Base-by-base conservation (phyloP, 108 stramenopile species). In the Asterionellopsis glacialis region DNA sequence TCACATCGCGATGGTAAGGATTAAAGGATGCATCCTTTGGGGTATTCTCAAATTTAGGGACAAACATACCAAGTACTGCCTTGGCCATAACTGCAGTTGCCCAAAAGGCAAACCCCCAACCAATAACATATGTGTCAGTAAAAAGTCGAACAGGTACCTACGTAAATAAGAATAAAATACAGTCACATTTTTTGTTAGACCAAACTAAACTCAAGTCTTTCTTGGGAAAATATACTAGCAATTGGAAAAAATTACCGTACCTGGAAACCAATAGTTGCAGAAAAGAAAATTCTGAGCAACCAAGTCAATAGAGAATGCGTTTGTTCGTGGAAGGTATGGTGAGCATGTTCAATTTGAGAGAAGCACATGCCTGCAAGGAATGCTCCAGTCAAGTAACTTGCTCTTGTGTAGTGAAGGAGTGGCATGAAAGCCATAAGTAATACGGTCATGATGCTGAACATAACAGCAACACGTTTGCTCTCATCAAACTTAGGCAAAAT, bases 281-380 rank as follows among this genome's bases (percentile, higher is more conserved):
- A 65, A 51, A 83, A 83, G 69, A 83, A 83, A 11, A 83, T 67
- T 39, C 77, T 62, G 0, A 83, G 45, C 28, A 83, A 43, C 83
- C 79, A 84, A 0, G 63, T 58, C 55, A 77, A 53, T 14, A 77
- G 22, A 11, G 69, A 50, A 24, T 70, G 65, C 0, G 57, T 58
- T 27, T 80, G 59, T 39, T 73, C 51, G 18, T 64, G 70, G 47
- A 79, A 84, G 12, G 57, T 25, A 18, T 68, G 50, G 56, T 80
- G 83, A 58, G 72, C 70, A 15, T 28, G 33, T 22, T 77, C 59
- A 11, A 73, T 61, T 45, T 70, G 73, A 56, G 67, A 77, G 55
- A 83, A 82, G n/a, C 71, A 61, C n/a, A 80, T 44, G 7, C 87
- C 87, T 1, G 81, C 75, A 24, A 85, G 52, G 51, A 87, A 87